Conservation (phyloP, 345 rosid genomes). For the Melaleuca alternifolia region DNA sequence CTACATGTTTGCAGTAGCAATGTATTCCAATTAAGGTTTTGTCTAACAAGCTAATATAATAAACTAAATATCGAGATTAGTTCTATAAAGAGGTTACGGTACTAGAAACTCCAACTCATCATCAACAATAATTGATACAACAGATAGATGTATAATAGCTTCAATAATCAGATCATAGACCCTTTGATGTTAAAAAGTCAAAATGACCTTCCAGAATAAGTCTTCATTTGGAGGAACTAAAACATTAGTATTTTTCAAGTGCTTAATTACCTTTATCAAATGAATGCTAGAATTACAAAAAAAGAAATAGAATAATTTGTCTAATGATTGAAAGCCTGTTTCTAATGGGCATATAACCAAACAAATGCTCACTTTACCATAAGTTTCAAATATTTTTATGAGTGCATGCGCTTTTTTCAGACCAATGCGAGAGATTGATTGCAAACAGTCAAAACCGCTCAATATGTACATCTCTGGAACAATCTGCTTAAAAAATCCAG, state of each 20-base stretch:
- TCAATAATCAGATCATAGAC: conserved; percentile 58
- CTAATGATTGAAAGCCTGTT: neutral
- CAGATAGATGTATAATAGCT: conserved; percentile 40
- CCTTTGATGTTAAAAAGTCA: conserved; percentile 86
- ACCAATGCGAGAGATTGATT: conserved; percentile 83
- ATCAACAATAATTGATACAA: too few relatives aligned
- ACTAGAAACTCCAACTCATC: too few relatives aligned
- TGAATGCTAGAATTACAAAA: too few relatives aligned
- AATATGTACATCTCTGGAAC: conserved; percentile 87
- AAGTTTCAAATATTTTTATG: conserved; percentile 52
- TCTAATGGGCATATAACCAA: neutral
- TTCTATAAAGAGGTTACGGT: too few relatives aligned
- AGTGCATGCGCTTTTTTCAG: too few relatives aligned
- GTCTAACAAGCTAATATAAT: too few relatives aligned
- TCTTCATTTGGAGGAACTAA: conserved; percentile 73
- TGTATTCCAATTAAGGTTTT: too few relatives aligned
- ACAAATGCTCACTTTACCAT: conserved; percentile 48
- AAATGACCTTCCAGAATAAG: conserved; percentile 57
- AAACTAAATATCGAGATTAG: too few relatives aligned
- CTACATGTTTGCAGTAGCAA: too few relatives aligned
- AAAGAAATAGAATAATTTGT: too few relatives aligned
- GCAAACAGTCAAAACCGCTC: conserved; percentile 88
- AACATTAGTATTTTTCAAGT: conserved; percentile 71
- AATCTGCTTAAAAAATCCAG: conserved; percentile 66
- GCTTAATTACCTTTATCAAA: conserved; percentile 43